Evolutionary conservation across 2,329 filamentous ascomycete genomes (phyloP).

Genomic region (Didymella lethalis): DNA sequence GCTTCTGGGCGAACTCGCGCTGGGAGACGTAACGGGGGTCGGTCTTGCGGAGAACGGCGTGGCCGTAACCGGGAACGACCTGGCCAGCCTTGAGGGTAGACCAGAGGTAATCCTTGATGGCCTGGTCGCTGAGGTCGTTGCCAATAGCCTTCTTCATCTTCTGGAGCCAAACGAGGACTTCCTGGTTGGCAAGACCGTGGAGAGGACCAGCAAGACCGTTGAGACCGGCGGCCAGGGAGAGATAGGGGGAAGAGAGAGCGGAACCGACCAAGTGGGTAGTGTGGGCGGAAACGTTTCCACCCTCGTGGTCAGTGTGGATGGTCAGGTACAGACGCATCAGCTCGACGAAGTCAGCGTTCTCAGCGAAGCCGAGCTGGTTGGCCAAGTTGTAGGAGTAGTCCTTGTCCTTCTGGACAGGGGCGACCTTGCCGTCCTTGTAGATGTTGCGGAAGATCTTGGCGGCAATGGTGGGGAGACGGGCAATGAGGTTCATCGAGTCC

Average conservation of each 20-base stretch:
- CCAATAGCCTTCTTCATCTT: conserved; percentile 98
- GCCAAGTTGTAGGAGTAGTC: conserved; percentile 99
- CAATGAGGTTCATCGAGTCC: conserved; percentile 99
- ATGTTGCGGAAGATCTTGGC: conserved; percentile 99
- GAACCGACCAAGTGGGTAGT: conserved; percentile 97
- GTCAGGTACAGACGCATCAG: conserved; percentile 98
- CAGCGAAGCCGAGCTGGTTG: conserved; percentile 97
- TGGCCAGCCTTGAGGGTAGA: conserved; percentile 93
- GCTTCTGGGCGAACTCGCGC: conserved; percentile 93
- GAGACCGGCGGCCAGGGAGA: conserved; percentile 93
- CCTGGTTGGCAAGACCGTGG: conserved; percentile 99
- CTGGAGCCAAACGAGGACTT: conserved; percentile 98
- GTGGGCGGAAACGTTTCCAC: conserved; percentile 98
- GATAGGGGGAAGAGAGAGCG: conserved; percentile 95
- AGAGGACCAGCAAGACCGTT: conserved; percentile 98
- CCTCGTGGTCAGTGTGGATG: conserved; percentile 99
- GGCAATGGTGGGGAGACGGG: conserved; percentile 98
- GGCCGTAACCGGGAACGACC: conserved; percentile 97
- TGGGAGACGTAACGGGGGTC: conserved; percentile 98
- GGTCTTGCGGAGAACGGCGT: conserved; percentile 99
- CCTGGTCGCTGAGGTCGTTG: conserved; percentile 93
- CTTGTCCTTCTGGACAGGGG: conserved; percentile 96
- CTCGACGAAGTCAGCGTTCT: conserved; percentile 97
- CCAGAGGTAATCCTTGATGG: conserved; percentile 99
- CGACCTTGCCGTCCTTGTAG: conserved; percentile 99